Percentiles rank a stretch among this genome's conserved stretches.
Conservation (phyloP, 2,329 filamentous ascomycete genomes). For the Apiospora sp. region DNA sequence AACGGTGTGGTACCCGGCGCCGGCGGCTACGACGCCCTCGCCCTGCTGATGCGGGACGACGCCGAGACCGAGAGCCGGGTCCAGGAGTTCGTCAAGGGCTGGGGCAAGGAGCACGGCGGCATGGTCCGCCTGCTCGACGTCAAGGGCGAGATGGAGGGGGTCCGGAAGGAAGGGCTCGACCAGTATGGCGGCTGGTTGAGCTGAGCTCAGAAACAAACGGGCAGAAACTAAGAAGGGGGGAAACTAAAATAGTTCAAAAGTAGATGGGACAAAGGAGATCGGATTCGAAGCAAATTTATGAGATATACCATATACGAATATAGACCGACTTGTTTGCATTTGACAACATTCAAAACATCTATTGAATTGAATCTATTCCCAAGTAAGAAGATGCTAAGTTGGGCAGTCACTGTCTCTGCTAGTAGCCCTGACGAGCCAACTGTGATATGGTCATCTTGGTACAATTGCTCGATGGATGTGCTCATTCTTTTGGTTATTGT, state of each 20-base stretch:
- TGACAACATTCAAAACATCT: background rate
- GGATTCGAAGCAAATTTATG: background rate
- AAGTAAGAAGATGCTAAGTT: too few relatives aligned
- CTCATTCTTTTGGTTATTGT: too few relatives aligned
- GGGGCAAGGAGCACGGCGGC: conserved; percentile 66
- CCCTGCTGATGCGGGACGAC: conserved; percentile 79
- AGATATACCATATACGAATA: conserved; percentile 6
- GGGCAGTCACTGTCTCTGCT: too few relatives aligned
- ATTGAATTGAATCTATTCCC: too few relatives aligned
- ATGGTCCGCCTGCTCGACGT: conserved; percentile 70
- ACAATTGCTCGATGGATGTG: too few relatives aligned
- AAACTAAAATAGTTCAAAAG: background rate
- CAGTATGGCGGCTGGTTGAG: conserved; percentile 42
- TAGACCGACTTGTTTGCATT: background rate
- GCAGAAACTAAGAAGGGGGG: background rate
- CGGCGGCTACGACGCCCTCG: conserved; percentile 91
- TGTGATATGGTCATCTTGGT: too few relatives aligned
- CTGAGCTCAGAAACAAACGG: background rate
- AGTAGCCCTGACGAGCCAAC: too few relatives aligned
- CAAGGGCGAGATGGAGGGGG: conserved; percentile 45
- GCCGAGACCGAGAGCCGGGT: conserved; percentile 68
- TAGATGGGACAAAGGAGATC: background rate
- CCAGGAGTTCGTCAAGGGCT: conserved; percentile 68
- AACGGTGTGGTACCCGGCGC: conserved; percentile 94
- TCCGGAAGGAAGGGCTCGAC: conserved; percentile 38